Base-by-base conservation (phyloP, 164 flowering plant species). In the Hamamelis virginiana region DNA sequence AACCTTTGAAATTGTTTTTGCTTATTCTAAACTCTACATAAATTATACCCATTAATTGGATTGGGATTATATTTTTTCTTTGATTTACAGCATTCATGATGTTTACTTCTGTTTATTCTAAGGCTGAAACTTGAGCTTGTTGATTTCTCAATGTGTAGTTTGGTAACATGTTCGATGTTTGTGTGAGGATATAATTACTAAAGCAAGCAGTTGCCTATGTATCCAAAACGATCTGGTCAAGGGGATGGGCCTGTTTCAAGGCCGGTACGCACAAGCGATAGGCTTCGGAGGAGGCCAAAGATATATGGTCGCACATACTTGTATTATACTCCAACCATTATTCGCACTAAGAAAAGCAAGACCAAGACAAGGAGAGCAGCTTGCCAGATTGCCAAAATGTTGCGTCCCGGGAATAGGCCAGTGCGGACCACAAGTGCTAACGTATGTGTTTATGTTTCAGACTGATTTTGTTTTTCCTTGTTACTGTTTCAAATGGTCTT, bases 291-390 rank as follows among this genome's bases (percentile, higher is more conserved):
- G 53, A 72, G 92, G 78, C 89, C 92, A 1, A 84, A 75, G 47
- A 48, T 77, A n/a, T 82, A 74, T 56, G 79, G 84, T n/a, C 85
- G 88, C 8, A 16, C 81, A 4, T 82, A 59, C 62, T 60, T 77
- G 13, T 86, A 80, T 75, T 86, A 87, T 69, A 53, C 74, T 18
- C 81, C 83, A 6, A 74, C 75, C 15, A 69, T 73, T 33, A 77
- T 77, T 1, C 84, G 80, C 22, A 59, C 74, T 48, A 85, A 83
- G 79, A 81, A 80, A 74, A 75, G 69, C 64, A 92, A 87, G 83
- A 80, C 83, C 22, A 92, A 86, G 77, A 74, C 82, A 2, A 78
- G 97, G 70, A 88, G 91, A 23, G 89, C 95, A 11, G 95, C 97
- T 63, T 81, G 88, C 61, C 93, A 80, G 66, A 87, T 92, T 69